Evolutionary conservation across 108 stramenopile species (phyloP), one percentile per base, ranked within the genome.

Genomic region (Cyclotella baltica): DNA sequence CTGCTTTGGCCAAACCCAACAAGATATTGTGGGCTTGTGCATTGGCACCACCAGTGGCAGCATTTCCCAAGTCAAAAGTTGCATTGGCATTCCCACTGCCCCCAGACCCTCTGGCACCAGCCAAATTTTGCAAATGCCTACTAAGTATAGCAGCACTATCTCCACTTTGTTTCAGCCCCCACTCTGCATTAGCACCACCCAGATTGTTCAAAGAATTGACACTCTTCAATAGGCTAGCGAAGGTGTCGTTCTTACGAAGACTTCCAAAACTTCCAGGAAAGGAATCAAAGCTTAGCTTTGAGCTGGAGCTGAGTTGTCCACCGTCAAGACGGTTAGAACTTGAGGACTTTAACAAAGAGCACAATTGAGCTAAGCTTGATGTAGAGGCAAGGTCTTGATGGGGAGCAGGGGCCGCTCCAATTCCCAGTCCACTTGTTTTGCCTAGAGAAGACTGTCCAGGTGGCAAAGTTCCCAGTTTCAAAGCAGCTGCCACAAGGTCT

Each of bases 51-150:
- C 8, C 8, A 51, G 4, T 9, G 52, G 34, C 50, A 20, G 22
- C 25, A 28, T 36, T 65, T 31, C 29, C 62, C 34, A 71, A 59
- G 57, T 74, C 63, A 43, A 74, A 74, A 28, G 73, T 74, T 22
- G 62, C 73, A 65, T 74, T 74, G 63, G 73, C 73, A 65, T 65
- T 73, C 25, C 38, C 47, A 48, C 47, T 48, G n/a, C 4, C 6
- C n/a, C 47, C 47, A 4, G 47, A n/a, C 47, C 47, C 47, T 27
- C 4, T 43, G 18, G 20, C 65, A 3, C 37, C 25, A 20, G 19
- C 3, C 47, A 48, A 38, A 16, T 35, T 40, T 27, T 47, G 65
- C 43, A 35, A 47, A 18, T 29, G 19, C 2, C 19, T 28, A 20
- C 46, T 6, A 27, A 16, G 65, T n/a, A 38, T 40, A 22, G 13